phyloP scores from a whole-genome alignment of 2,329 filamentous ascomycete species.

The Lomentospora prolificans region DNA sequence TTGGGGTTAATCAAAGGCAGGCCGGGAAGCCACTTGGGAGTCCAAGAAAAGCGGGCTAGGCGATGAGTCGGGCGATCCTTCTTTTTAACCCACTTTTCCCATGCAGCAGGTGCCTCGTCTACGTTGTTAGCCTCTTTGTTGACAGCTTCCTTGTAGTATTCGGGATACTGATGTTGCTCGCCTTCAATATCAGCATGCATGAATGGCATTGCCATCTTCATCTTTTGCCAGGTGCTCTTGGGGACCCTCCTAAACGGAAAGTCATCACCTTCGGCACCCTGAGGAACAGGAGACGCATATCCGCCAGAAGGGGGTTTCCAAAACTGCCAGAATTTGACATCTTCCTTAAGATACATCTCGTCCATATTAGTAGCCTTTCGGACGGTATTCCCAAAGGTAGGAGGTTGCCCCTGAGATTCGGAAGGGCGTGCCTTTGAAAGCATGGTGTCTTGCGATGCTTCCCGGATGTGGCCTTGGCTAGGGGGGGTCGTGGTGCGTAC shows the following conservation, averaged over 20 bases:
- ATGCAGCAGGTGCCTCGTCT: slow-evolving; percentile 55
- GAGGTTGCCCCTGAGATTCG: not conserved
- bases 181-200: slow-evolving; percentile 30
- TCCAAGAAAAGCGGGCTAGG: slow-evolving; percentile 49
- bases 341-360: slow-evolving; percentile 36
- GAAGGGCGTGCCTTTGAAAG: not conserved
- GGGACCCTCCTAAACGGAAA: slow-evolving; percentile 16
- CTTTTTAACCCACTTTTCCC: slow-evolving; percentile 73
- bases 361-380: slow-evolving; percentile 39
- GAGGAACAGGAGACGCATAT: slow-evolving; percentile 52
- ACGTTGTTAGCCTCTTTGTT: slow-evolving; percentile 44
- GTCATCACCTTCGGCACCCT: slow-evolving; percentile 35
- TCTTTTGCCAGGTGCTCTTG: slow-evolving; percentile 39
- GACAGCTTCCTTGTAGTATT: slow-evolving; percentile 32
- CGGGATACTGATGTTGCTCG: slow-evolving; percentile 44
- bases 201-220: slow-evolving; percentile 42
- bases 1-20: slow-evolving; percentile 78
- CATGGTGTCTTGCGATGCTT: not conserved
- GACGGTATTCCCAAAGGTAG: slow-evolving; percentile 36
- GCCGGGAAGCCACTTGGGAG: slow-evolving; percentile 60
- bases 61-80: slow-evolving; percentile 81
- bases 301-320: slow-evolving; percentile 54
- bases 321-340: slow-evolving; percentile 49
- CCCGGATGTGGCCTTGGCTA: not conserved
- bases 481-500: not conserved